Base-by-base conservation (phyloP, 441 rosid genomes). In the Biscutella auriculata region DNA sequence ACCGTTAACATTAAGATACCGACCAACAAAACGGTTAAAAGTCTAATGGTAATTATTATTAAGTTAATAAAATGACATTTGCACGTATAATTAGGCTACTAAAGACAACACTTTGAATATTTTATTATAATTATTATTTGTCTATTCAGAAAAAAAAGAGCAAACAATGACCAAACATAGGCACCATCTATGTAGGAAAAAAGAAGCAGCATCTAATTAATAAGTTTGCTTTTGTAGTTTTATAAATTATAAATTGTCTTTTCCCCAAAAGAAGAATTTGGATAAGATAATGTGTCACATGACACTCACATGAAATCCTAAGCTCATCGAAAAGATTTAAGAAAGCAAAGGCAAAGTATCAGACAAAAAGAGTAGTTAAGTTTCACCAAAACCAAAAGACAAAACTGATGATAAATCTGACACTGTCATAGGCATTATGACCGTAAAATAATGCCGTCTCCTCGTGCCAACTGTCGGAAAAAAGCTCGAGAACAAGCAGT, bases 251-350 rank as follows among this genome's bases (percentile, higher is more conserved):
- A 32, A 32, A 21, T 39, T 56, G 57, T 35, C 36, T 6, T 40
- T 39, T 23, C 0, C 21, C 29, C 7, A 37, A 10, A 35, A 6
- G 17, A 14, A 17, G 21, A 4, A 2, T 19, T 30, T 48, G 37
- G 69, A 56, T 57, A 48, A 48, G 56, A 65, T 56, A 64, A 57
- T 39, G 62, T 30, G 50, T 46, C 35, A 55, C 42, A 28, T 37
- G 49, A 9, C 61, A 32, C 11, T 43, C 58, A 21, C 17, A 33
- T 53, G 4, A 53, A 17, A 62, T 52, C 51, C 43, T 16, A 48
- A 47, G 27, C 39, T 43, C 14, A 30, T 53, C 37, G 7, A 43
- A 33, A 36, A 47, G 35, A 13, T 29, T 41, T 3, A 11, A 34
- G 25, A 13, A n/a, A 27, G 12, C 25, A 34, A 17, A 26, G 17